These are phyloP conservation scores for Whalleya microplaca DNA, from an alignment of 2,329 filamentous ascomycete species.

Conservation along the genomic window DNA sequence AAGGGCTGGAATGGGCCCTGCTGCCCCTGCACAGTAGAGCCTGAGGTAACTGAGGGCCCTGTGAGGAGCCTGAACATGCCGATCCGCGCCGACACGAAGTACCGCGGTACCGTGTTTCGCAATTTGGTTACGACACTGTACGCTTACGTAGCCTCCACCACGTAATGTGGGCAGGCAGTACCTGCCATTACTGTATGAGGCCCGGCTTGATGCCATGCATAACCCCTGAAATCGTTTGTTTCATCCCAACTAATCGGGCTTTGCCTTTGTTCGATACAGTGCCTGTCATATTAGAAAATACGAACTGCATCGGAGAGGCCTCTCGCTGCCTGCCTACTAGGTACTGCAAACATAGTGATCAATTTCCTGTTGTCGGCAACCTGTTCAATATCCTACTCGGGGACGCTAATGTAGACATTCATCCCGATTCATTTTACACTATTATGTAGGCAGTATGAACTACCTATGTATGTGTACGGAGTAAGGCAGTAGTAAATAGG, in stretches of 20 bases:
- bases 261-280: constrained; percentile 11
- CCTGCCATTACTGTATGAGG: neutral
- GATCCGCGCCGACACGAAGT: neutral
- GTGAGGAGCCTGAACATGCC: neutral
- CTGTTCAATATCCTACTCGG: neutral
- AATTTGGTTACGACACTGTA: neutral
- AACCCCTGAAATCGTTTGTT: constrained; percentile 18
- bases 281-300: neutral
- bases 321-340: neutral
- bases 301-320: neutral
- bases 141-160: neutral
- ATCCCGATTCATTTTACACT: too few species aligned
- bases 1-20: constrained; percentile 6
- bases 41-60: neutral
- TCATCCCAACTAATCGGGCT: constrained; percentile 24
- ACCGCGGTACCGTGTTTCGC: neutral
- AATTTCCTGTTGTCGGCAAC: constrained; percentile 7
- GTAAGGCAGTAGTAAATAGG: too few species aligned
- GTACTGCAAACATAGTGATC: too few species aligned
- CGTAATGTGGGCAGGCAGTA: neutral
- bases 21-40: too few species aligned
- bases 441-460: too few species aligned
- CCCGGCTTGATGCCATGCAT: neutral
- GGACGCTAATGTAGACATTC: neutral
- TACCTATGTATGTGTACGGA: too few species aligned